Conservation (phyloP, 805 yeast genomes). For the Zygosaccharomyces kombuchaensis region DNA sequence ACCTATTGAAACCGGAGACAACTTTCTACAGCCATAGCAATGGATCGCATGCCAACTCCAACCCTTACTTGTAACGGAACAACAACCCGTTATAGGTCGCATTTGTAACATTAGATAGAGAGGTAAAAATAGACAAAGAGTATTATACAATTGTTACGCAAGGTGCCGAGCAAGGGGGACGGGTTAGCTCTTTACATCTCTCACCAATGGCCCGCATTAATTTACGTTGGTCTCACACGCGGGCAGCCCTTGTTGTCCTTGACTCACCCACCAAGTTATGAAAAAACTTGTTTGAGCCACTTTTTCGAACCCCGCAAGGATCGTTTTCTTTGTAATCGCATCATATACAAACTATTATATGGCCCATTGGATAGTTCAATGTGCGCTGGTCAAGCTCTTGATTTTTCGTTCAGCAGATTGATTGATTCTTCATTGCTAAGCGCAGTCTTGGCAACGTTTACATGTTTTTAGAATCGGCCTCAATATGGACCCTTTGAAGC, state of each 20-base stretch:
- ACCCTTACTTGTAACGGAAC: constrained; percentile 14
- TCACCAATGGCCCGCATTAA: too few species aligned
- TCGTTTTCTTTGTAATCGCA: neutral
- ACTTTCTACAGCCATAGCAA: constrained; percentile 23
- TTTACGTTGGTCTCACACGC: too few species aligned
- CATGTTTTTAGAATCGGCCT: neutral
- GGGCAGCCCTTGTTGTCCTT: too few species aligned
- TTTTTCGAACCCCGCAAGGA: neutral
- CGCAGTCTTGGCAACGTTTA: neutral
- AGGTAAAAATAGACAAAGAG: neutral
- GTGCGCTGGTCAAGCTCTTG: neutral
- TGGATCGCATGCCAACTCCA: constrained; percentile 13
- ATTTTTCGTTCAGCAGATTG: neutral
- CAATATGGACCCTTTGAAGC: constrained; percentile 2
- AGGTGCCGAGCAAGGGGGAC: too few species aligned
- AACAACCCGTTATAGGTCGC: neutral
- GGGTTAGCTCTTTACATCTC: too few species aligned
- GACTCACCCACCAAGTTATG: too few species aligned
- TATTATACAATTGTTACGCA: too few species aligned
- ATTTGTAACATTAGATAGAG: neutral
- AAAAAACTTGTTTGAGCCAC: too few species aligned
- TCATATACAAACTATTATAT: neutral
- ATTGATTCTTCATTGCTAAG: neutral
- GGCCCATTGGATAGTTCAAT: neutral
- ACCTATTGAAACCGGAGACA: constrained; percentile 31